Base-by-base conservation (phyloP, 306 rosid species). In the Prunus fruticosa region DNA sequence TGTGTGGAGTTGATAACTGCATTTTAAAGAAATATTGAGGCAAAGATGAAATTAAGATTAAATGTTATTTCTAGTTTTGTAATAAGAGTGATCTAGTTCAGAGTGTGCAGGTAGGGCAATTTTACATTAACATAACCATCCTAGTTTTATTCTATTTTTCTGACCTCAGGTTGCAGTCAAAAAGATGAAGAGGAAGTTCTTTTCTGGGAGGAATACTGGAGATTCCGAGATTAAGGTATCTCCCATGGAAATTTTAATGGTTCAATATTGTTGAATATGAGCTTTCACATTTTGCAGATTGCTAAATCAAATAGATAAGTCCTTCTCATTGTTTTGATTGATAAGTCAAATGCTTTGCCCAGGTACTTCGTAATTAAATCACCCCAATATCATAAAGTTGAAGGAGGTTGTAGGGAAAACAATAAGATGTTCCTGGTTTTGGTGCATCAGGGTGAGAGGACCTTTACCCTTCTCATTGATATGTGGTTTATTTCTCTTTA, bases 191-290 rank as follows among this genome's bases (percentile, higher is more conserved):
- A 89, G 90, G 81, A 92, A 88, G 86, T 92, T 92, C 79, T 90
- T 82, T 92, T 90, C 81, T 92, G 96, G 97, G 93, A 92, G 82
- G 97, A 92, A 83, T 87, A 71, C 82, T 82, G 90, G 75, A 88
- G 86, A 73, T 84, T 92, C 80, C 85, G 96, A 81, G 88, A 78
- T 92, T 60, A 92, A 84, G 97, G 97, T 92, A 86, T 71, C 84
- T 49, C 49, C 76, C 72, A 23, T 43, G 32, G 52, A 73, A 68
- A 64, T 14, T 34, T 74, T 76, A 34, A n/a, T 28, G 18, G 49
- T 63, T 73, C 68, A 56, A 45, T 46, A 25, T 78, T 32, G 47
- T 13, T 58, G 38, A 65, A 61, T 45, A 38, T 14, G 78, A 71
- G 61, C 70, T 71, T 83, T 57, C 14, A 64, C 61, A 51, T 52